Conservation (phyloP, 179 eudicot genomes). For the Pouteria campechiana region DNA sequence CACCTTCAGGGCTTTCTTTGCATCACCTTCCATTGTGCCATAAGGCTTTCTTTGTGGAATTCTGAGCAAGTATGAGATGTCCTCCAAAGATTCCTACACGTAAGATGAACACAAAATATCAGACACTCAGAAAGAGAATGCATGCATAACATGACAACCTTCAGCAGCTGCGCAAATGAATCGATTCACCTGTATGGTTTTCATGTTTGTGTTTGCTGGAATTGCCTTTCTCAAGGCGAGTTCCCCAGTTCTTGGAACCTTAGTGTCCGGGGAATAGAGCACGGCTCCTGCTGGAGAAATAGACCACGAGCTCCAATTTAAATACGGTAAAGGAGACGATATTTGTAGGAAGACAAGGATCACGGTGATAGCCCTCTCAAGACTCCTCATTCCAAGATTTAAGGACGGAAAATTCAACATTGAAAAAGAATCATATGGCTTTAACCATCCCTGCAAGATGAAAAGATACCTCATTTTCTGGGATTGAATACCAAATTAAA, state of each 20-base stretch:
- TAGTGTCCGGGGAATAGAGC: constrained; percentile 95
- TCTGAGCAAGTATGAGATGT: constrained; percentile 85
- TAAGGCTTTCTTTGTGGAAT: constrained; percentile 98
- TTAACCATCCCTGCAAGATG: constrained; percentile 56
- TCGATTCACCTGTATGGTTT: constrained; percentile 76
- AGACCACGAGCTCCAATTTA: constrained; percentile 27
- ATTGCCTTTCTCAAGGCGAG: constrained; percentile 90
- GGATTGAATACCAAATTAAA: too few relatives aligned
- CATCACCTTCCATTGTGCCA: constrained; percentile 97
- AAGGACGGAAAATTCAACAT: constrained; percentile 10
- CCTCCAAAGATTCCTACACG: constrained; percentile 79
- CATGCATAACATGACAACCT: too few relatives aligned
- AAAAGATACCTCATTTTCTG: constrained; percentile 26
- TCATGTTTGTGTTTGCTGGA: constrained; percentile 85
- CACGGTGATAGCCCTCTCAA: constrained; percentile 37
- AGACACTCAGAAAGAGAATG: too few relatives aligned
- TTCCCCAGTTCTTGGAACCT: constrained; percentile 93
- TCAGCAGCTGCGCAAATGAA: too few relatives aligned
- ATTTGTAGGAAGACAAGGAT: constrained; percentile 51
- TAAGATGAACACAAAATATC: too few relatives aligned
- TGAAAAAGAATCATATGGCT: constrained; percentile 10
- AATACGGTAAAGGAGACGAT: constrained; percentile 48
- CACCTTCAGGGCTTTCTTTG: constrained; percentile 90
- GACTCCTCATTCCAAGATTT: constrained; percentile 35
- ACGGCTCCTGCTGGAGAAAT: constrained; percentile 75